phyloP scores from a whole-genome alignment of 257 asterid species.

The Nicotiana tabacum region DNA sequence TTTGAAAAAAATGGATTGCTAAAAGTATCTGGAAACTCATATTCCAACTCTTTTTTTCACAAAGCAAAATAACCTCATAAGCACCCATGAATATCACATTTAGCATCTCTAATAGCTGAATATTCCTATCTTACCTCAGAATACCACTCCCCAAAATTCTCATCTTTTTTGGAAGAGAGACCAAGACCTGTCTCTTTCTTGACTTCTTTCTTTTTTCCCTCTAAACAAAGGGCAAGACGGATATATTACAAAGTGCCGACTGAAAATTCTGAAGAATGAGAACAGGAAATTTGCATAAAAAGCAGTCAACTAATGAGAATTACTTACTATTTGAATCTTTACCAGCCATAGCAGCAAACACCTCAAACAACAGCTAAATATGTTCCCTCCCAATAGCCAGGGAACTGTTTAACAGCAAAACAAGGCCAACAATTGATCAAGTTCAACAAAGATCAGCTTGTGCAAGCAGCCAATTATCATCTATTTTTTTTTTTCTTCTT shows the following conservation, averaged over 20 bases:
- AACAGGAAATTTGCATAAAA: not conserved
- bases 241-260: not conserved
- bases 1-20: not conserved
- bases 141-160: constrained; percentile 97
- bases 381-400: not conserved
- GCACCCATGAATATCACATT: not conserved
- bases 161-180: constrained; percentile 83
- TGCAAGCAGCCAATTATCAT: not conserved
- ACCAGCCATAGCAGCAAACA: constrained; percentile 13
- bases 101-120: not conserved
- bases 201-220: constrained; percentile 84
- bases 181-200: constrained; percentile 97
- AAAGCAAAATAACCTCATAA: not conserved
- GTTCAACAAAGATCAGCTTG: not conserved
- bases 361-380: not conserved
- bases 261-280: not conserved
- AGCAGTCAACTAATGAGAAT: not conserved
- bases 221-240: constrained; percentile 25
- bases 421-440: not conserved
- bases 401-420: not conserved
- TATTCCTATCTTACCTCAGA: constrained; percentile 64
- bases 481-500: not conserved
- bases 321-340: constrained; percentile 6
- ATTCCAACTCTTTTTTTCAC: not conserved
- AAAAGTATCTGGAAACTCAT: not conserved